Base-by-base conservation (phyloP, 2,329 filamentous ascomycete species). In the Sclerotinia spermophila region DNA sequence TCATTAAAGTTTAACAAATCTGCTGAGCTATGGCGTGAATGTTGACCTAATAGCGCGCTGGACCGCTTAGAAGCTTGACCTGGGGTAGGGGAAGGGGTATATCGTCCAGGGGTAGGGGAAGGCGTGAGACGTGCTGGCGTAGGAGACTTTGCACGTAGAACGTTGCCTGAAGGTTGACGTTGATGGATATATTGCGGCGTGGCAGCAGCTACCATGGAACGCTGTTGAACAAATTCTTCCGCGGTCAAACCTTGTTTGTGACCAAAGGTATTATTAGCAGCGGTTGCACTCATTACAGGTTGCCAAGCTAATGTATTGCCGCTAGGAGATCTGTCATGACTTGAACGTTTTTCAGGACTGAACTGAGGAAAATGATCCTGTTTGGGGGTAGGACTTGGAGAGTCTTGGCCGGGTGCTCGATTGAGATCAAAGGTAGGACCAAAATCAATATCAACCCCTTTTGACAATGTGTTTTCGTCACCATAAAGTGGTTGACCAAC, bases 211-310 rank as follows among this genome's bases (percentile, higher is more conserved):
- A 85, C 83, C 19, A 87, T 84, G 33, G 90, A 90, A 73, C 93
- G 89, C 75, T 95, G 90, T 76, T 93, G 89, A 8, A 97, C 93
- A 81, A 91, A 97, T 76, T 96, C 89, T 79, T 97, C 93, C 0
- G 93, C 86, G 6, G 90, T 92, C 19, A 97, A 78, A 13, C 81
- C 82, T 56, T 74, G 75, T 82, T 73, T 71, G 30, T 59, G 84
- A n/a, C 85, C 84, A 21, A 83, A 80, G 40, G 83, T 81, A 45
- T 69, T 69, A 27, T 83, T 83, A 15, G 83, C 83, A 19, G 83
- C 82, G 48, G 83, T 81, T 48, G 84, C 81, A 3, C 83, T 82
- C 77, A 87, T 87, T 48, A 86, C 89, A 8, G 94, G 93, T 75
- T 94, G 91, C 94, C 94, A 97, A 6, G 90, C 84, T 0, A 85